These are phyloP conservation scores for Hirsutella thompsonii DNA, from an alignment of 2,329 filamentous ascomycete genomes.

Conservation along the genomic window DNA sequence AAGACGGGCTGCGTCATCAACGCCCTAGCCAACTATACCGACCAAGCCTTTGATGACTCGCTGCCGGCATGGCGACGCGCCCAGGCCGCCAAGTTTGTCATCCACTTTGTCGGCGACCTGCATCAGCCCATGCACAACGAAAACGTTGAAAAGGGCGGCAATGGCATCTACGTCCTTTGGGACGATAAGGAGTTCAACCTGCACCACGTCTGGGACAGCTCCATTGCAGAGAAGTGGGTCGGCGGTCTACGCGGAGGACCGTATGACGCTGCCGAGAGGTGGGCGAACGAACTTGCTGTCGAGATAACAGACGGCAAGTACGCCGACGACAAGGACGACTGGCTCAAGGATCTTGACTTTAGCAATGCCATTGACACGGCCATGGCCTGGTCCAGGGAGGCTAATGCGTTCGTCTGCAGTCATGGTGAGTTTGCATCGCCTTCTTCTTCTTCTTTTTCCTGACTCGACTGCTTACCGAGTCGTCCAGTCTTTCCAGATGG, in stretches of 20 bases:
- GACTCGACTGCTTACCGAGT: neutral
- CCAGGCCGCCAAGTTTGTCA: conserved; percentile 52
- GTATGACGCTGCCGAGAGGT: conserved; percentile 36
- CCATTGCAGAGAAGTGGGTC: conserved; percentile 52
- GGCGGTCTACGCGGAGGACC: conserved; percentile 39
- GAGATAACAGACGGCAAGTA: conserved; percentile 46
- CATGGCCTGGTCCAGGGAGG: conserved; percentile 50
- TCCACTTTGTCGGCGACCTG: conserved; percentile 59
- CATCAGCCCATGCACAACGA: conserved; percentile 58
- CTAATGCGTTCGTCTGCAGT: conserved; percentile 48
- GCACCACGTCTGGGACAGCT: conserved; percentile 62
- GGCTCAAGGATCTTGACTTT: conserved; percentile 45
- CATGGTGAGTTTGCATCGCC: conserved; percentile 31
- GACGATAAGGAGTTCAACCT: conserved; percentile 46
- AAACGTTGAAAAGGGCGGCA: conserved; percentile 51
- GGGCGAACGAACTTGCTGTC: conserved; percentile 41
- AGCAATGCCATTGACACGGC: conserved; percentile 40
- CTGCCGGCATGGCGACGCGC: conserved; percentile 32
- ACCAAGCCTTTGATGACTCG: conserved; percentile 32
- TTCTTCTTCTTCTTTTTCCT: neutral
- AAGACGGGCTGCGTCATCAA: conserved; percentile 47
- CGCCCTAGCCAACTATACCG: conserved; percentile 48
- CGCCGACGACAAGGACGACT: conserved; percentile 30
- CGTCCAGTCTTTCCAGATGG: conserved; percentile 47
- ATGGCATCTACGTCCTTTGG: conserved; percentile 53